Conservation (phyloP, 2,329 filamentous ascomycete species). For the Exophiala sp. region DNA sequence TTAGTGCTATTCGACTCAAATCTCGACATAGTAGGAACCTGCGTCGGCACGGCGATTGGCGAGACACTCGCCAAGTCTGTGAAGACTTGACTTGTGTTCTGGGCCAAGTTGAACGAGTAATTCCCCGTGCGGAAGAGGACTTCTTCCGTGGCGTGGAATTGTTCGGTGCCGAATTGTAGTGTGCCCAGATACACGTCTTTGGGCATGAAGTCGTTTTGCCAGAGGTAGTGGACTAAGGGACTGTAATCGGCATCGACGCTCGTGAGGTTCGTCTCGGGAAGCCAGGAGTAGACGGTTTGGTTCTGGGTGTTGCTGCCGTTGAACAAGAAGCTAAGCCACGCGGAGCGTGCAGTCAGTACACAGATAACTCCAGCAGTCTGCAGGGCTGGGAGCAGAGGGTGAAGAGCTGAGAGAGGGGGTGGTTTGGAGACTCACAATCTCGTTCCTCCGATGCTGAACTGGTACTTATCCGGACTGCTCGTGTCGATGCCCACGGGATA, state of each 20-base stretch:
- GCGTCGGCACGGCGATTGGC: slow-evolving; percentile 1
- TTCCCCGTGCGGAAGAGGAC: slow-evolving; percentile 5
- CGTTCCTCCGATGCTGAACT: slow-evolving; percentile 6
- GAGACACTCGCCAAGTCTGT: background rate
- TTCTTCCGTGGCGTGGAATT: slow-evolving; percentile 3
- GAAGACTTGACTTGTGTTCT: background rate
- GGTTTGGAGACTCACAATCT: slow-evolving; percentile 4
- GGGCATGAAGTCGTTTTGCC: slow-evolving; percentile 12
- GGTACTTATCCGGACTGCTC: slow-evolving; percentile 6
- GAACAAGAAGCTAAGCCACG: slow-evolving; percentile 7
- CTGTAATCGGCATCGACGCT: slow-evolving; percentile 5
- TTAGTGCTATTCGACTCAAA: background rate
- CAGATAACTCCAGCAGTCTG: background rate
- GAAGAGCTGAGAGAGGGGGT: too few relatives aligned
- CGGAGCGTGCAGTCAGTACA: background rate
- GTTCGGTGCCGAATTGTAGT: slow-evolving; percentile 11
- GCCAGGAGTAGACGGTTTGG: slow-evolving; percentile 9
- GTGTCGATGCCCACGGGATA: slow-evolving; percentile 8
- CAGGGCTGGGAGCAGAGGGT: background rate
- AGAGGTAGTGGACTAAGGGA: slow-evolving; percentile 13
- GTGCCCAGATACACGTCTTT: slow-evolving; percentile 8
- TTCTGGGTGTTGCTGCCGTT: slow-evolving; percentile 10
- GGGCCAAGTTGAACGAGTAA: slow-evolving; percentile 4
- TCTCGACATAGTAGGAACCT: slow-evolving; percentile 6
- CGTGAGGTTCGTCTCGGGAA: slow-evolving; percentile 7